Conservation (phyloP, 2,329 filamentous ascomycete species). For the Cordyceps cateniannulata region DNA sequence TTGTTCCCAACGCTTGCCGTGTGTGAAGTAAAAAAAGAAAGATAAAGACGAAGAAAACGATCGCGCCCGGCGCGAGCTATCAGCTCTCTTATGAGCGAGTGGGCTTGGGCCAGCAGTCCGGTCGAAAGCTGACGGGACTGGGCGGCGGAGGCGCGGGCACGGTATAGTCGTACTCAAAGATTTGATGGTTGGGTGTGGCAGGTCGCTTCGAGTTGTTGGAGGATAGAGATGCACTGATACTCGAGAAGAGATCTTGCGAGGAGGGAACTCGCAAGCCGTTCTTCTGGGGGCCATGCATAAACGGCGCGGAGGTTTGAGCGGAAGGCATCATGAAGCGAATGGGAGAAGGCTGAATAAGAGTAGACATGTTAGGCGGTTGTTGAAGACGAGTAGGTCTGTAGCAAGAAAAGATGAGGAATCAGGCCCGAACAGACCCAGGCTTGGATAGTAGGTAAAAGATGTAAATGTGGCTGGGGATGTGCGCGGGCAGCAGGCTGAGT, state of each 20-base stretch:
- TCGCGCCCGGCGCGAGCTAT: neutral
- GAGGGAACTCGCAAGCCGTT: constrained; percentile 37
- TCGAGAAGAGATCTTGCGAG: constrained; percentile 46
- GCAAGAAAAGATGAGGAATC: neutral
- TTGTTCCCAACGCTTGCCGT: neutral
- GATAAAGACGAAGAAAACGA: neutral
- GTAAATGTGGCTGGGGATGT: neutral
- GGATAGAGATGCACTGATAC: constrained; percentile 44
- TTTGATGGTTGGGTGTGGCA: constrained; percentile 41
- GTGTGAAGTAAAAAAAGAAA: neutral
- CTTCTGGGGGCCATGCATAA: constrained; percentile 41
- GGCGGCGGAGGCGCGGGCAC: constrained; percentile 61
- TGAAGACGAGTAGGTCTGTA: neutral
- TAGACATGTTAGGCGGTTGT: constrained; percentile 6
- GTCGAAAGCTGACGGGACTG: constrained; percentile 55
- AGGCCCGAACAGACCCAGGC: neutral
- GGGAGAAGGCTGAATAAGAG: constrained; percentile 5
- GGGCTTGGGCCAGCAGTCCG: constrained; percentile 46
- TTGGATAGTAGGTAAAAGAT: neutral
- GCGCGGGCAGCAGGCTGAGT: neutral
- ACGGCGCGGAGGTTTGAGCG: constrained; percentile 29
- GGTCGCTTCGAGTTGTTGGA: constrained; percentile 36
- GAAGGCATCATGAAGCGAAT: constrained; percentile 26
- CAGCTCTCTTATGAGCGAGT: constrained; percentile 23
- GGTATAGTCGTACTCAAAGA: constrained; percentile 53